phyloP scores from a whole-genome alignment of 352 stramenopile genomes.

The Globisporangium megalacanthum region DNA sequence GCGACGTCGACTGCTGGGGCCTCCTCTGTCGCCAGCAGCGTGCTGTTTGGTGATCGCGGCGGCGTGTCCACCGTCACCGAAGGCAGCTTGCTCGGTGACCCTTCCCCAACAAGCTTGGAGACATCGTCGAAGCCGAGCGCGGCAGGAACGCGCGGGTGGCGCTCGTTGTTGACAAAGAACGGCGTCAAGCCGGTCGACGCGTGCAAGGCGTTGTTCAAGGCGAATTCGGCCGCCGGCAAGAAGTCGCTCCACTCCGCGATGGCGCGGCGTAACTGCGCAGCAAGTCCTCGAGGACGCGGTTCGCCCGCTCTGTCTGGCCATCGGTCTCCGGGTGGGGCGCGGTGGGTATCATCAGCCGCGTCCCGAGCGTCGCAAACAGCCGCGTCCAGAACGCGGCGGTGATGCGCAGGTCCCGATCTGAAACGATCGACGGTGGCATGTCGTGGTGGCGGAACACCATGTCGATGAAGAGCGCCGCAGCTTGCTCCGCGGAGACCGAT shows the following conservation, averaged over 20 bases:
- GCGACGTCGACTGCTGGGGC: too few relatives aligned
- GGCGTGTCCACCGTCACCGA: too few relatives aligned
- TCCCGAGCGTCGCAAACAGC: neutral
- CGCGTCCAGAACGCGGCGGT: neutral
- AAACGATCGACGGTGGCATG: slow-evolving; percentile 17
- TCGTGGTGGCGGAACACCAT: slow-evolving; percentile 17
- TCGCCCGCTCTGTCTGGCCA: slow-evolving; percentile 11
- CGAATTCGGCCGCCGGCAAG: slow-evolving; percentile 18
- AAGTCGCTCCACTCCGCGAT: slow-evolving; percentile 12
- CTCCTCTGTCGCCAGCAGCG: too few relatives aligned
- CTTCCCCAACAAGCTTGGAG: too few relatives aligned
- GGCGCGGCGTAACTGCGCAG: slow-evolving; percentile 1
- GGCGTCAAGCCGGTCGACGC: slow-evolving; percentile 17
- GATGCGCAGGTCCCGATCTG: slow-evolving; percentile 10
- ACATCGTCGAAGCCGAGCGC: neutral
- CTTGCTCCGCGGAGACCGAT: slow-evolving; percentile 13
- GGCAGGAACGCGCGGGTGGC: neutral
- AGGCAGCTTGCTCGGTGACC: too few relatives aligned
- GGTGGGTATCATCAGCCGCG: slow-evolving; percentile 4
- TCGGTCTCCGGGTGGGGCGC: slow-evolving; percentile 10
- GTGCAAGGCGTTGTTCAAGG: slow-evolving; percentile 19
- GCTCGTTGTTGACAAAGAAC: slow-evolving; percentile 11
- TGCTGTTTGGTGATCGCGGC: too few relatives aligned
- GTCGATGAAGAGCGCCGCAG: slow-evolving; percentile 21
- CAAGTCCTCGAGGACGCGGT: neutral